These are phyloP conservation scores for Pichia exigua DNA, from an alignment of 805 yeast genomes.

Conservation along the genomic window DNA sequence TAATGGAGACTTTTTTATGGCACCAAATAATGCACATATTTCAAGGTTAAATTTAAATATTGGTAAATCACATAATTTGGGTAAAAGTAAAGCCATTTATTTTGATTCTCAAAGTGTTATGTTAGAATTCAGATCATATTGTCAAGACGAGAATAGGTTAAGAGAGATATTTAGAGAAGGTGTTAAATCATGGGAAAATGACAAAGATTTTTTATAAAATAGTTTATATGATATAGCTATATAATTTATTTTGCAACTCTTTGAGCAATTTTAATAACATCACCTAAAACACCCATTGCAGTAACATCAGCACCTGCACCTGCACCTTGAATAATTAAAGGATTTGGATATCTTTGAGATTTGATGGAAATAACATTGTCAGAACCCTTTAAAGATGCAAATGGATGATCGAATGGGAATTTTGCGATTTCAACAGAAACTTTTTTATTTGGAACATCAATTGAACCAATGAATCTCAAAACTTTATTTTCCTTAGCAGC, in stretches of 20 bases:
- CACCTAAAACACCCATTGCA: conserved; percentile 85
- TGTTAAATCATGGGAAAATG: conserved; percentile 36
- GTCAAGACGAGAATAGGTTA: conserved; percentile 44
- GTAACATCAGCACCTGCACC: conserved; percentile 76
- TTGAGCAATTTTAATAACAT: conserved; percentile 85
- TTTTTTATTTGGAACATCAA: conserved; percentile 61
- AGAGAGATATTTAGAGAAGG: conserved; percentile 53
- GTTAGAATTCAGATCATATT: conserved; percentile 57
- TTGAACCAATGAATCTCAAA: conserved; percentile 86
- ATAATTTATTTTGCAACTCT: conserved; percentile 45
- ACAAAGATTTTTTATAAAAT: conserved; percentile 12
- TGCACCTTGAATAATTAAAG: conserved; percentile 95
- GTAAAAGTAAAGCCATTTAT: conserved; percentile 25
- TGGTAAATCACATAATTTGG: conserved; percentile 20
- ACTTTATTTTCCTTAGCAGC: conserved; percentile 84
- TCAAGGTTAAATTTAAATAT: conserved; percentile 54
- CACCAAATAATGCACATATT: conserved; percentile 81
- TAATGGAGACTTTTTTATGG: conserved; percentile 69
- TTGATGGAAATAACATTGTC: conserved; percentile 91
- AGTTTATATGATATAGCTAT: not conserved
- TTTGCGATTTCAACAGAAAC: conserved; percentile 85
- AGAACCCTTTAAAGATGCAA: conserved; percentile 91
- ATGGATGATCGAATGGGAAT: conserved; percentile 86
- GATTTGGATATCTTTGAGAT: conserved; percentile 87
- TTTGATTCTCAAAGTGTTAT: conserved; percentile 68